Conservation (phyloP, 768 basidiomycete genomes). For the Suillus decipiens region DNA sequence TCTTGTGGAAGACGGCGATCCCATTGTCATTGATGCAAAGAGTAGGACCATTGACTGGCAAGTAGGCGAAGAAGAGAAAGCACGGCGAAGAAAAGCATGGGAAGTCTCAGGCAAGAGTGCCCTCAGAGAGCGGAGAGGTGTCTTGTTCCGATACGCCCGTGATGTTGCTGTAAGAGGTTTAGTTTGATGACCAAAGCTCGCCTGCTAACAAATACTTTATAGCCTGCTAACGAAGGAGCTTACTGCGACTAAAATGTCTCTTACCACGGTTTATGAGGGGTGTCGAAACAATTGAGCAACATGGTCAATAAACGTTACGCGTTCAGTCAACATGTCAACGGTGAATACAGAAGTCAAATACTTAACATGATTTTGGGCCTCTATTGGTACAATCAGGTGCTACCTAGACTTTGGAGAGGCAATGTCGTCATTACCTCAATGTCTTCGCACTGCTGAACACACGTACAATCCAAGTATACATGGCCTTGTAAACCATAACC, state of each 20-base stretch:
- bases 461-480: background rate
- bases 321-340: background rate
- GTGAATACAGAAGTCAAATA: background rate
- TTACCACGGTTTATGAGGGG: background rate
- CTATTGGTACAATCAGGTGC: background rate
- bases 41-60: constrained; percentile 70
- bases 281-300: background rate
- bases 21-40: constrained; percentile 71
- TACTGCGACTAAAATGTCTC: constrained; percentile 66
- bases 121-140: constrained; percentile 70
- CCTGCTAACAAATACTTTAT: constrained; percentile 9
- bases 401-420: background rate
- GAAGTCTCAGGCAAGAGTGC: constrained; percentile 62
- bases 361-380: background rate
- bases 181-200: background rate
- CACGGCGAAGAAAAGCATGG: constrained; percentile 64
- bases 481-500: background rate
- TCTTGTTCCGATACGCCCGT: constrained; percentile 78
- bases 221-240: constrained; percentile 84
- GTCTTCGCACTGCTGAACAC: background rate
- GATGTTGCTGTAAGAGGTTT: constrained; percentile 77
- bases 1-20: constrained; percentile 81
- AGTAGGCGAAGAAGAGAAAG: constrained; percentile 67
- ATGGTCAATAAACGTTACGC: background rate
- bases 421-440: background rate